Evolutionary conservation across 2,329 filamentous ascomycete genomes (phyloP).

Genomic region (Colletotrichum godetiae): DNA sequence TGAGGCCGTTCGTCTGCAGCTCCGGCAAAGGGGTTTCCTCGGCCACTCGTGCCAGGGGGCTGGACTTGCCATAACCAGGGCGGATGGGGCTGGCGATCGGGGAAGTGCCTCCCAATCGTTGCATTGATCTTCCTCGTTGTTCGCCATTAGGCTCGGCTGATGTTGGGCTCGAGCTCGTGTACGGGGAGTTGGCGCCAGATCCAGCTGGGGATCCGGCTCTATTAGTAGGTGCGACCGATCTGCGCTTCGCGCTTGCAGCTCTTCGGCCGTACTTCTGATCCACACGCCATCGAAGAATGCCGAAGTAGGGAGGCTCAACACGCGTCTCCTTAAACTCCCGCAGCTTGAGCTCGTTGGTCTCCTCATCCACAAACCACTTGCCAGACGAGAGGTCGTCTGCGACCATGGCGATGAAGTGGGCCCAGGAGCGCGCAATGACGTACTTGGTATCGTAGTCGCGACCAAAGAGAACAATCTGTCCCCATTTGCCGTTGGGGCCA

Average conservation of each 20-base stretch:
- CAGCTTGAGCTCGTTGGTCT: slow-evolving; percentile 89
- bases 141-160: slow-evolving; percentile 64
- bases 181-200: slow-evolving; percentile 67
- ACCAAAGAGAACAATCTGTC: slow-evolving; percentile 95
- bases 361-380: slow-evolving; percentile 93
- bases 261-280: slow-evolving; percentile 93
- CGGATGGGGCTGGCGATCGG: slow-evolving; percentile 73
- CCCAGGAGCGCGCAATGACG: slow-evolving; percentile 93
- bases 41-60: slow-evolving; percentile 78
- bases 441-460: slow-evolving; percentile 99
- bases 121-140: slow-evolving; percentile 76
- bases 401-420: slow-evolving; percentile 83
- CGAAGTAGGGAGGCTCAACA: slow-evolving; percentile 92
- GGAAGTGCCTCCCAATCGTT: slow-evolving; percentile 74
- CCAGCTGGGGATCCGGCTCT: slow-evolving; percentile 57
- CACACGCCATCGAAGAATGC: slow-evolving; percentile 93
- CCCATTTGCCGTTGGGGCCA: slow-evolving; percentile 90
- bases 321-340: slow-evolving; percentile 90
- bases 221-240: slow-evolving; percentile 58
- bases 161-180: slow-evolving; percentile 64
- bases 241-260: slow-evolving; percentile 57
- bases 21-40: slow-evolving; percentile 69
- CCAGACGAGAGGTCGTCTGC: slow-evolving; percentile 92
- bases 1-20: slow-evolving; percentile 47
- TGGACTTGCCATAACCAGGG: slow-evolving; percentile 72